Evolutionary conservation across 2,329 filamentous ascomycete genomes (phyloP).

Genomic region (Colletotrichum spaethianum): DNA sequence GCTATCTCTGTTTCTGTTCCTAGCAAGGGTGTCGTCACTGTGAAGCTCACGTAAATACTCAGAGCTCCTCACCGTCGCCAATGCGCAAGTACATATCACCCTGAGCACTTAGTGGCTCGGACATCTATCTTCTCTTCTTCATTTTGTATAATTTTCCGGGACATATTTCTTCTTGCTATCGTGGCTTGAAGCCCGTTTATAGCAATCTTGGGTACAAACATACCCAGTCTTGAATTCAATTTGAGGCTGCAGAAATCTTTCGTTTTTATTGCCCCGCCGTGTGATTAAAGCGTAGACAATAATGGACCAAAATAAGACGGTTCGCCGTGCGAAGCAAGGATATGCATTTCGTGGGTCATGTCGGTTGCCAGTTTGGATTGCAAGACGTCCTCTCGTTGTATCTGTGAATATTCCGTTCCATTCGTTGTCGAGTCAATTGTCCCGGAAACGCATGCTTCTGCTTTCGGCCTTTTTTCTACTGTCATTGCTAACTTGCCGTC

Average conservation of each 20-base stretch:
- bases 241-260: too few relatives aligned
- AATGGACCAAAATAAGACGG: too few relatives aligned
- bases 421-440: not conserved
- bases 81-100: not conserved
- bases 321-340: too few relatives aligned
- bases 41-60: constrained; percentile 39
- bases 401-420: not conserved
- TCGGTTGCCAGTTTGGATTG: not conserved
- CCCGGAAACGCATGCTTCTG: not conserved
- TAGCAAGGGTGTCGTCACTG: constrained; percentile 44
- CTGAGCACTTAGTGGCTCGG: not conserved
- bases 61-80: not conserved
- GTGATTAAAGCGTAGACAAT: too few relatives aligned
- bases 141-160: not conserved
- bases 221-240: too few relatives aligned
- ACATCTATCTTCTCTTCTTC: not conserved
- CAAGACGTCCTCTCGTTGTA: not conserved
- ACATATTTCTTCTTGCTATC: not conserved
- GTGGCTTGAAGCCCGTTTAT: not conserved
- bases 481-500: not conserved
- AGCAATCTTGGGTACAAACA: not conserved
- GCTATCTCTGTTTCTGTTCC: constrained; percentile 45
- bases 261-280: too few relatives aligned
- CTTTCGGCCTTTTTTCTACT: not conserved
- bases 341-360: too few relatives aligned